Evolutionary conservation across 1,284 basidiomycete species (phyloP), one percentile per base, ranked within the genome.

Genomic region (Ustilago curta): DNA sequence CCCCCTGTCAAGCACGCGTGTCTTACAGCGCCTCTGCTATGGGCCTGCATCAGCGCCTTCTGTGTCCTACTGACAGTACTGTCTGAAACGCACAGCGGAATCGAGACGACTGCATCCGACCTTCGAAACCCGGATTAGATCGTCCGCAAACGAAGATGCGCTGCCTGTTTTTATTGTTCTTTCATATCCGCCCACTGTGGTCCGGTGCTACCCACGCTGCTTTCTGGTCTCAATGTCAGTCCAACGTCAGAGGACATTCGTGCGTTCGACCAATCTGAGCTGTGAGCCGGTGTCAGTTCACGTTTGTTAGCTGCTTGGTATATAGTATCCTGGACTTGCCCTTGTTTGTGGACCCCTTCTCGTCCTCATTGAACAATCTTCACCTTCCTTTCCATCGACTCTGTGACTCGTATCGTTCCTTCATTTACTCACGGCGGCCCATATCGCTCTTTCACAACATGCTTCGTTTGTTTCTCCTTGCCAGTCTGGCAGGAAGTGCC

Each of bases 401-500:
- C 21, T 18, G 18, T 37, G 8, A 4, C 35, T n/a, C 12, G 11
- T 37, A 37, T 37, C 39, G 25, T 43, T 43, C 39, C 18, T 11
- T 53, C 40, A 27, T 32, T 31, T 43, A 19, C 27, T 25, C 19
- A 50, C 56, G 42, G 42, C 14, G 4, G n/a, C 11, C 29, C 43
- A 42, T 39, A 23, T 23, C 9, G 18, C 9, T 16, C 3, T 8
- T 12, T 29, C 32, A 11, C 47, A 44, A 8, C 1, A 73, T 73
- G 70, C 32, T 59, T n/a, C 60, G 32, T 40, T 19, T 73, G 14
- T 58, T 73, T 21, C 65, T 61, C 4, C 58, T 67, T 8, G 65
- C 60, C 56, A 50, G 32, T 16, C 9, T 73, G 42, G 61, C 65
- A 37, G 70, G 70, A 56, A 61, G 44, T 42, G 70, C 55, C 25